Base-by-base conservation (phyloP, 2,329 filamentous ascomycete genomes). In the Fusarium sp. region DNA sequence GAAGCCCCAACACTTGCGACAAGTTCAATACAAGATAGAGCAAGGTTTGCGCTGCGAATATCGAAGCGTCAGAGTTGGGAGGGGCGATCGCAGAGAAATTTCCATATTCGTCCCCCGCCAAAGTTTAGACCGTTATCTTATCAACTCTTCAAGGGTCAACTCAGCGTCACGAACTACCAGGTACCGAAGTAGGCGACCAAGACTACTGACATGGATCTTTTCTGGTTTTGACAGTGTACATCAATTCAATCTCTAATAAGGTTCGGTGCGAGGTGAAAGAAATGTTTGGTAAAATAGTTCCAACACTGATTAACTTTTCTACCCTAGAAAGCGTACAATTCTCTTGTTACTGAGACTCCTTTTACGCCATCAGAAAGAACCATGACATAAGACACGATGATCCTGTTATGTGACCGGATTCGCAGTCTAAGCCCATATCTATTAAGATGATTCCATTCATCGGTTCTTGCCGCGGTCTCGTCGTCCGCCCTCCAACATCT, bases 401-500 rank as follows among this genome's bases (percentile, higher is more conserved):
- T 46, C 23, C 30, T 34, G 21, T 53, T 41, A 41, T 14, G 21
- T 40, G 6, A 9, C n/a, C n/a, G 34, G 21, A 5, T 13, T 14
- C 42, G 21, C 50, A 40, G 48, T 49, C 56, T 45, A 41, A 55
- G 57, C 34, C 32, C 43, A 48, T 28, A n/a, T 72, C 47, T 66
- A 69, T 58, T 58, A 62, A 48, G 13, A 20, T 30, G 46, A 23
- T 43, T 23, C 12, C 45, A 18, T 70, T 66, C 77, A 82, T 72
- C 80, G 77, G 30, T 77, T 78, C 73, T 83, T 85, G 49, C 82
- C 81, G 59, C 82, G 78, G 68, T 82, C 81, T 62, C 81, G 78
- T 18, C 84, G 81, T 23, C 84, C 84, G 25, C 77, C 76, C 61
- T 87, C 84, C 72, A 86, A 63, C 27, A 83, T 77, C 82, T 89